These are phyloP conservation scores for Biscogniauxia marginata DNA, from an alignment of 2,329 filamentous ascomycete species.

Conservation along the genomic window DNA sequence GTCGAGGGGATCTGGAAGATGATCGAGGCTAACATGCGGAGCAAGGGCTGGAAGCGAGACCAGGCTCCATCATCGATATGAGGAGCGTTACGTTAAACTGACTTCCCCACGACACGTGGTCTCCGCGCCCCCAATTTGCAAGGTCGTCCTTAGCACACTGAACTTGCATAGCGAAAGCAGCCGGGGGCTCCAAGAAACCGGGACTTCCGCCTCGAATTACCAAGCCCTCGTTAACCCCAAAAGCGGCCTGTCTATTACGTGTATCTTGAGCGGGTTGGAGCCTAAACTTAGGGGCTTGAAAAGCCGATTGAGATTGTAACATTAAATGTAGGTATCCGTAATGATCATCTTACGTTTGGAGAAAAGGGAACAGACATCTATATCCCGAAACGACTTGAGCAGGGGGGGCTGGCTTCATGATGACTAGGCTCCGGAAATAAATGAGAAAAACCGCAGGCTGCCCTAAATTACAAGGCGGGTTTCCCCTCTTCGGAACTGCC, in stretches of 20 bases:
- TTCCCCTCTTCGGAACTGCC: no score
- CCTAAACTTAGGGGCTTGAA: background rate
- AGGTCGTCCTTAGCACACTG: background rate
- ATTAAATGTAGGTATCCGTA: background rate
- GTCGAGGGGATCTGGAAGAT: constrained; percentile 90
- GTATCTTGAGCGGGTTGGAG: background rate
- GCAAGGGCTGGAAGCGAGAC: constrained; percentile 78
- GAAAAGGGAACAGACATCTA: background rate
- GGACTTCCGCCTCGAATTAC: background rate
- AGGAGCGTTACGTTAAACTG: background rate
- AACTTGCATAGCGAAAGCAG: background rate
- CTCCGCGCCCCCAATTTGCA: background rate
- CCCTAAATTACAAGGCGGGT: no score
- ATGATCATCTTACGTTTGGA: background rate
- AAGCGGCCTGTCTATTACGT: background rate
- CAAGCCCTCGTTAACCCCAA: background rate
- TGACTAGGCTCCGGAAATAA: no score
- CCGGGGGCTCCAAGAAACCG: background rate
- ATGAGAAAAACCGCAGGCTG: no score
- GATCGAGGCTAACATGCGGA: constrained; percentile 84
- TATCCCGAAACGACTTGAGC: no score
- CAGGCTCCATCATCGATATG: constrained; percentile 57
- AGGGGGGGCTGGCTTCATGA: no score
- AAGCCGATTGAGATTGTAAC: background rate
- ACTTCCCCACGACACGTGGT: background rate